phyloP scores from a whole-genome alignment of 2,329 filamentous ascomycete genomes.

The Tolypocladium tropicale region DNA sequence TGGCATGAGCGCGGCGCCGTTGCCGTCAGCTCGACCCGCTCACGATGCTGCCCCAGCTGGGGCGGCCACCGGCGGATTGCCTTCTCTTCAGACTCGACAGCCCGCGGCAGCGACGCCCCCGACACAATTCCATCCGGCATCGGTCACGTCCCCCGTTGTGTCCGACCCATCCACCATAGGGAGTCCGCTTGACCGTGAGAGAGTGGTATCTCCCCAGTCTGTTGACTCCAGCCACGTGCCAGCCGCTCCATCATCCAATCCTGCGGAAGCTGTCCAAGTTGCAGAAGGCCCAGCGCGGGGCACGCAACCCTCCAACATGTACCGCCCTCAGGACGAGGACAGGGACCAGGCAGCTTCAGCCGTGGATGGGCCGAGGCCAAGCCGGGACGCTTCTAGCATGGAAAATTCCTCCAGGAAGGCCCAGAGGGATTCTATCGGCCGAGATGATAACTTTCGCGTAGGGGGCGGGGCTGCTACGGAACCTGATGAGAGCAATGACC shows the following conservation, averaged over 20 bases:
- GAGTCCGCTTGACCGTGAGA: constrained; percentile 10
- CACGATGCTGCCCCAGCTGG: neutral
- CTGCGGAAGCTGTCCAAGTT: neutral
- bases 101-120: neutral
- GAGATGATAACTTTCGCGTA: neutral
- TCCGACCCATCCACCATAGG: neutral
- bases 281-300: constrained; percentile 45
- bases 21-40: neutral
- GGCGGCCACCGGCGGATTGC: neutral
- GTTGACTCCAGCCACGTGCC: neutral
- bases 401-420: neutral
- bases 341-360: constrained; percentile 37
- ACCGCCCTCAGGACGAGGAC: constrained; percentile 61
- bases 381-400: constrained; percentile 28
- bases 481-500: constrained; percentile 1
- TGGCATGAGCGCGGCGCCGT: neutral
- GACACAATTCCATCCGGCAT: neutral
- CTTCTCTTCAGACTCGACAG: constrained; percentile 4
- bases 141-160: constrained; percentile 1
- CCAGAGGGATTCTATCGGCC: neutral
- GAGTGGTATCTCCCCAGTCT: neutral
- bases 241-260: neutral
- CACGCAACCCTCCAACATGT: constrained; percentile 65
- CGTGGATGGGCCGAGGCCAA: constrained; percentile 46
- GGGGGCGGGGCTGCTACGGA: neutral